A percentile compares a stretch with the other conserved stretches of the same genome.
Conservation (phyloP, 257 asterid species). For the Fraxinus cuspidata region DNA sequence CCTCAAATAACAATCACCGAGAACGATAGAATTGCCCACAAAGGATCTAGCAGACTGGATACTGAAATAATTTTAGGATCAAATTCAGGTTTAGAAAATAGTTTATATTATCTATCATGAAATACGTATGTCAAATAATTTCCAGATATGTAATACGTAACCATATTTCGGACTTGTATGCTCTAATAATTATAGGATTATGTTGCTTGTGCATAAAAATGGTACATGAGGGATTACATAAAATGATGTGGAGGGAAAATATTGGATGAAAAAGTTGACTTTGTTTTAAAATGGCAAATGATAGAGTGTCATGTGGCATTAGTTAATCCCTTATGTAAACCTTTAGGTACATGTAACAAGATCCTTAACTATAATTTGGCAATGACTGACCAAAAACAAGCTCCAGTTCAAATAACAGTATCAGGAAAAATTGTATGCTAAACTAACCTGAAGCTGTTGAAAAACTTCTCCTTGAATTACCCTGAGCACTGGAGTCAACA, state of each 20-base stretch:
- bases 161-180: not conserved
- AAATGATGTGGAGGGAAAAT: no score
- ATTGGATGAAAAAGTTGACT: no score
- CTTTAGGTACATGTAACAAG: no score
- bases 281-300: no score
- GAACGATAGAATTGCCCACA: conserved; percentile 13
- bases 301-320: no score
- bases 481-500: conserved; percentile 45
- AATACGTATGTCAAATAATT: conserved; percentile 12
- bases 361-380: not conserved
- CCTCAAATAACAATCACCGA: conserved; percentile 14
- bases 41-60: conserved; percentile 17
- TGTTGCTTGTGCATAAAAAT: no score
- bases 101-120: not conserved
- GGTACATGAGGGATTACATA: no score
- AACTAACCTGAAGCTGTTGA: conserved; percentile 74
- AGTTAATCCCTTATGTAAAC: no score
- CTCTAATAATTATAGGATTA: not conserved
- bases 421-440: conserved; percentile 4
- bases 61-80: not conserved
- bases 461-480: conserved; percentile 44
- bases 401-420: conserved; percentile 5
- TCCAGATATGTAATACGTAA: not conserved
- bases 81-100: not conserved
- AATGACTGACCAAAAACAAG: not conserved